These are phyloP conservation scores for Plasmopara viticola DNA, from an alignment of 352 stramenopile genomes.

Conservation along the genomic window DNA sequence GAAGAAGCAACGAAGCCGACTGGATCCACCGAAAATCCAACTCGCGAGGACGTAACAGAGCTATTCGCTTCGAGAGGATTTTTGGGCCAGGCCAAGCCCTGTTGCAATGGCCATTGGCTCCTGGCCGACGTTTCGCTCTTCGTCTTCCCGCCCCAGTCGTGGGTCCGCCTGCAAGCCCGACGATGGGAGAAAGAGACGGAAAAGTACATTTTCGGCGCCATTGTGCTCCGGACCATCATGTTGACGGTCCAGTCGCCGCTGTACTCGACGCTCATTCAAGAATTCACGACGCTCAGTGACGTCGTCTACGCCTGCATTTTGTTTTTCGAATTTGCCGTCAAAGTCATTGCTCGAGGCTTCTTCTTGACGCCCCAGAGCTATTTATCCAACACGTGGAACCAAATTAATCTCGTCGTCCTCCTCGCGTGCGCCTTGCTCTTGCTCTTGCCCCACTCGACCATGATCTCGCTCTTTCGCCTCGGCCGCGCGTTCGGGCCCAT, in stretches of 20 bases:
- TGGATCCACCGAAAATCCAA: conserved; percentile 1
- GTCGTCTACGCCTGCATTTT: conserved; percentile 65
- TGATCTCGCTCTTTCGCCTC: conserved; percentile 68
- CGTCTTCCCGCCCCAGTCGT: conserved; percentile 62
- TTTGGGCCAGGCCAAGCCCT: conserved; percentile 34
- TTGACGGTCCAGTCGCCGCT: conserved; percentile 70
- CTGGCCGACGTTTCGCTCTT: conserved; percentile 77
- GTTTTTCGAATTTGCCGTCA: conserved; percentile 80
- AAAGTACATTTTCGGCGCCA: conserved; percentile 78
- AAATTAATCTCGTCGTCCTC: conserved; percentile 79
- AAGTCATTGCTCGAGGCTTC: conserved; percentile 74
- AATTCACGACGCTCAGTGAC: conserved; percentile 71
- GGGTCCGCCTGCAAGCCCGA: conserved; percentile 58
- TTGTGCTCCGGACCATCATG: conserved; percentile 70
- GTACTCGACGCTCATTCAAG: conserved; percentile 73
- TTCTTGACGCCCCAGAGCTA: conserved; percentile 77
- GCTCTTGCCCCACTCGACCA: conserved; percentile 64
- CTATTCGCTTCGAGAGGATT: conserved; percentile 10
- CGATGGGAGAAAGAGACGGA: conserved; percentile 76
- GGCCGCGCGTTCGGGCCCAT: conserved; percentile 75
- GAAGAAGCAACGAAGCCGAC: conserved; percentile 5
- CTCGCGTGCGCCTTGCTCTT: conserved; percentile 69
- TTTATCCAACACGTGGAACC: conserved; percentile 76
- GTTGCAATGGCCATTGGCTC: conserved; percentile 65
- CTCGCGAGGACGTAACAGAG: conserved; percentile 19